Evolutionary conservation across 1,284 basidiomycete genomes (phyloP), one percentile per base, ranked within the genome.

Genomic region (Anthracocystis panici-leucophaei): DNA sequence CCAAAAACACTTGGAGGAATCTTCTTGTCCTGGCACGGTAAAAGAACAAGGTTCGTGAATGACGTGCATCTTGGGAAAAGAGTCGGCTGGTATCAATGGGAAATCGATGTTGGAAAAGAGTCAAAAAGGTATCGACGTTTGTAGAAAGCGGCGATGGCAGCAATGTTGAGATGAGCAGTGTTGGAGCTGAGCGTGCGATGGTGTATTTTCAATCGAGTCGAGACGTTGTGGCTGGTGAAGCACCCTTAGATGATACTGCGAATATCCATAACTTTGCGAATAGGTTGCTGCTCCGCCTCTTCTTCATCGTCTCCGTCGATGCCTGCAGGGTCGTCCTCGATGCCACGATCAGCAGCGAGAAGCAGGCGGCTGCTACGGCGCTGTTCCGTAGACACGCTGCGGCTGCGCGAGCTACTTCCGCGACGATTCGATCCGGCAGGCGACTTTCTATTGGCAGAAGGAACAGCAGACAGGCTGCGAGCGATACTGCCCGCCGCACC

Each of bases 201-300:
- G 46, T 48, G n/a, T 46, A 46, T 25, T 46, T 23, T 48, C 46
- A 27, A 31, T 48, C 21, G 27, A 18, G 46, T 27, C 27, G 27
- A 27, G 27, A 27, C 27, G 3, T 29, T 21, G 46, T n/a, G 46
- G 25, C 18, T 25, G 23, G 14, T 12, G 5, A 46, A 31, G 48
- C 2, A n/a, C 27, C 3, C 11, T 56, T 42, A 73, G 33, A 68
- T 56, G 51, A 75, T 59, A 57, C 60, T 75, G 49, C 60, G 56
- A 23, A 75, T 75, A 45, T 75, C 66, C 72, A 75, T 75, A 38
- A 75, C 71, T 45, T 25, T 60, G 41, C 31, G 14, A 51, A 18
- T n/a, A 6, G 29, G 35, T 10, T 38, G 46, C 48, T 49, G 48
- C 27, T 49, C 45, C 27, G 14, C 18, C 6, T 44, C 45, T n/a